Evolutionary conservation across 768 basidiomycete genomes (phyloP).

Genomic region (Leccinum obscurum): DNA sequence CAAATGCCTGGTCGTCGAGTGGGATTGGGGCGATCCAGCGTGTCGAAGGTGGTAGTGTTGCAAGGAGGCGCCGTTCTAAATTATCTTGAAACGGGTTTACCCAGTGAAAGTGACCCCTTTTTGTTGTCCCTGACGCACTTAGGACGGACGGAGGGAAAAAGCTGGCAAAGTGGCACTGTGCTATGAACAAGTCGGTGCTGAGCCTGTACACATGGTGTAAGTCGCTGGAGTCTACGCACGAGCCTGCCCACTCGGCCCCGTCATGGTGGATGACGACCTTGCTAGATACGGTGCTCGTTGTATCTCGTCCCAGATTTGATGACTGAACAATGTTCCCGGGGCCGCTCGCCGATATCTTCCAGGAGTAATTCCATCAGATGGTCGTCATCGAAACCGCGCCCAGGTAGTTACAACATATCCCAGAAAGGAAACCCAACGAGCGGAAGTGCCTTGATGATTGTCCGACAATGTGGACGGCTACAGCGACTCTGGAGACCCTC

Average conservation of each 20-base stretch:
- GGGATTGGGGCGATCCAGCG: constrained; percentile 16
- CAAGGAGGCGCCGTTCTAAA: background rate
- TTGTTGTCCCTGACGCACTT: background rate
- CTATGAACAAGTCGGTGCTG: background rate
- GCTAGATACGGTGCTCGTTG: too few relatives aligned
- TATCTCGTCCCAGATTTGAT: background rate
- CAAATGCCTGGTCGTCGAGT: constrained; percentile 22
- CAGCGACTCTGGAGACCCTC: constrained; percentile 18
- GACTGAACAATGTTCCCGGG: background rate
- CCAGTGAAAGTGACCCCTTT: background rate
- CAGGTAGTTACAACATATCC: background rate
- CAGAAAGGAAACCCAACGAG: constrained; percentile 7
- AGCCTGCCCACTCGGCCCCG: too few relatives aligned
- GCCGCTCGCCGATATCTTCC: background rate
- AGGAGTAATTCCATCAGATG: background rate
- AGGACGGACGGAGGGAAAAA: background rate
- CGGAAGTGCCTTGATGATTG: constrained; percentile 25
- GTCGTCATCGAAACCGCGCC: background rate
- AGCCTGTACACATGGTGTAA: background rate
- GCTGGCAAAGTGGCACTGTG: background rate
- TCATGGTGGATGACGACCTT: too few relatives aligned
- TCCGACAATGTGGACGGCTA: constrained; percentile 16
- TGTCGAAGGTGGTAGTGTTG: background rate
- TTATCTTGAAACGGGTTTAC: background rate
- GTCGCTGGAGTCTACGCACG: background rate